Evolutionary conservation across 257 asterid genomes (phyloP).

Genomic region (Fraxinus pennsylvanica): DNA sequence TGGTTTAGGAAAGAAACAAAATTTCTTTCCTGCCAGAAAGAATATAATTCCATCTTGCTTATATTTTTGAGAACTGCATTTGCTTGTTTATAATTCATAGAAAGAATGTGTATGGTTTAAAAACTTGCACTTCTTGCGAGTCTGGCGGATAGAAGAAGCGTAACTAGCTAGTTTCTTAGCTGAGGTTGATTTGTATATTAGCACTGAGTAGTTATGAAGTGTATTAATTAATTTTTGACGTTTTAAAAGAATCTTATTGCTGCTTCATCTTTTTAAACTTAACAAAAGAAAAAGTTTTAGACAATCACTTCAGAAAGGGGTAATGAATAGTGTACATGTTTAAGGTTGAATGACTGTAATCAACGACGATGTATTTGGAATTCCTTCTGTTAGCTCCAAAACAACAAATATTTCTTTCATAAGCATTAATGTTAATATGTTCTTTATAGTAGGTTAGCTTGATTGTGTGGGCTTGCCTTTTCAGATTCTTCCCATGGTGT

Average conservation of each 20-base stretch:
- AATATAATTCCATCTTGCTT: background rate
- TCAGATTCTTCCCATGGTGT: slow-evolving; percentile 48
- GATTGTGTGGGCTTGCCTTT: slow-evolving; percentile 5
- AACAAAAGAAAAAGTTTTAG: background rate
- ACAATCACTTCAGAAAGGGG: background rate
- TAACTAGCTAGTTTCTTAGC: background rate
- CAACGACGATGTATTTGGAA: background rate
- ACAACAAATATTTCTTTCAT: background rate
- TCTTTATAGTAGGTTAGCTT: background rate
- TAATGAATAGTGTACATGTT: background rate
- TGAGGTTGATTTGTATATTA: background rate
- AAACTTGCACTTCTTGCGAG: background rate
- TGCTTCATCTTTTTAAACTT: background rate
- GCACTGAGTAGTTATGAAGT: background rate
- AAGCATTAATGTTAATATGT: background rate
- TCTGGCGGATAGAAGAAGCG: background rate
- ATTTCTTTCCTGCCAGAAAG: background rate
- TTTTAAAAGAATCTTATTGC: background rate
- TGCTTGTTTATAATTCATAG: background rate
- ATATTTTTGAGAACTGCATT: background rate
- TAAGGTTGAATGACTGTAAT: background rate
- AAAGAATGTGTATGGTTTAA: background rate
- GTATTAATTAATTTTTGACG: background rate
- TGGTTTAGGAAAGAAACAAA: slow-evolving; percentile 1
- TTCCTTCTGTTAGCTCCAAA: slow-evolving; percentile 3